Conservation (phyloP, 495 filamentous ascomycete species). For the Bacidia gigantensis region DNA sequence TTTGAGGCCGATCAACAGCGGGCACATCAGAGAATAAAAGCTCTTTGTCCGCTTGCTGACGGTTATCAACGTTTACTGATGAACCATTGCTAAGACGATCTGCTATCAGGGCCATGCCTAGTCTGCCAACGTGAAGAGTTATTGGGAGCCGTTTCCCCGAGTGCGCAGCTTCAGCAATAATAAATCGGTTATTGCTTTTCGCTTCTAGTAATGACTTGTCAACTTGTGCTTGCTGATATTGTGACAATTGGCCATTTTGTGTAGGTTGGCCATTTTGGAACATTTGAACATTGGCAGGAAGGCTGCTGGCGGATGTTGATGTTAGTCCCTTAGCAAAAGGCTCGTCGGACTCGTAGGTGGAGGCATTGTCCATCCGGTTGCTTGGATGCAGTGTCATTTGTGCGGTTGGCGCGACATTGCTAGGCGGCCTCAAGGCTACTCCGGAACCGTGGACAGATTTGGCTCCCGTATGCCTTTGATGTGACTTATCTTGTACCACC, state of each 20-base stretch:
- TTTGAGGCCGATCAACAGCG: constrained; percentile 1
- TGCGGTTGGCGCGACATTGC: neutral
- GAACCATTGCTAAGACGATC: neutral
- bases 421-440: constrained; percentile 1
- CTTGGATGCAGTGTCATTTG: neutral
- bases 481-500: neutral
- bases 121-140: constrained; percentile 13
- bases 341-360: constrained; percentile 2
- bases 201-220: constrained; percentile 15
- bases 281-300: constrained; percentile 3
- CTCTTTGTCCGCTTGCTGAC: constrained; percentile 4
- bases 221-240: constrained; percentile 13
- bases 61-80: neutral
- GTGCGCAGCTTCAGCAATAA: constrained; percentile 15
- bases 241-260: constrained; percentile 3
- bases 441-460: neutral
- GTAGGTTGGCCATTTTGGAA: neutral
- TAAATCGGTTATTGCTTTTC: constrained; percentile 15
- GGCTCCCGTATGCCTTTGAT: neutral
- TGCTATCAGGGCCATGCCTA: constrained; percentile 6
- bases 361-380: neutral
- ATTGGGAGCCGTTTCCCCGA: constrained; percentile 15
- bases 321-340: neutral
- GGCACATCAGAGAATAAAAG: constrained; percentile 17
- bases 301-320: neutral